Conservation (phyloP, 23 red algal genomes). For the Gracilaria gracilis region DNA sequence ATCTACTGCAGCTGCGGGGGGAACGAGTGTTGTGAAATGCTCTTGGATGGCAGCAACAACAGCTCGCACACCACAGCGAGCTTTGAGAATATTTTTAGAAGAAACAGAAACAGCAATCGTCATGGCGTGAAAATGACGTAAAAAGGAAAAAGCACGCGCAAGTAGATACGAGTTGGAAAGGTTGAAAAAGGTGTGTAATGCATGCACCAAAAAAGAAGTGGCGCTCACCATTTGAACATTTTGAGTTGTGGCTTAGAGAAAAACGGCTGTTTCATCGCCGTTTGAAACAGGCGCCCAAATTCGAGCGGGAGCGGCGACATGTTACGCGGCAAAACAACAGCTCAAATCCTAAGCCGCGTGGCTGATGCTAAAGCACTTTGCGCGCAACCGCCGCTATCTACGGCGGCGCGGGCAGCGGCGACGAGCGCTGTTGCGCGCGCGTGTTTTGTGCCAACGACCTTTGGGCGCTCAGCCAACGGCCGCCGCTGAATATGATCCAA, state of each 20-base stretch:
- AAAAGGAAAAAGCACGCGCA: background rate
- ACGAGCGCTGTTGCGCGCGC: no score
- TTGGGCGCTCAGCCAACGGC: conserved; percentile 3
- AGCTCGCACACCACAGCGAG: background rate
- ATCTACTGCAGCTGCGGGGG: no score
- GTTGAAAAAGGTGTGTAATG: background rate
- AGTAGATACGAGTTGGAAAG: background rate
- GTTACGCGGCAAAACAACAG: background rate
- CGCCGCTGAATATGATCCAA: conserved; percentile 5
- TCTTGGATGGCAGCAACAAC: no score
- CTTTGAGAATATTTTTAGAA: background rate
- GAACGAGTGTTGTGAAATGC: no score
- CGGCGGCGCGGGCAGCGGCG: background rate
- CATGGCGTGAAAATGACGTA: background rate
- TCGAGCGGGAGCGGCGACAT: no score
- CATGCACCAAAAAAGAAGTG: background rate
- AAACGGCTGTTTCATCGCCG: background rate
- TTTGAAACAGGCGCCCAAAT: background rate
- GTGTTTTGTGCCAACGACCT: no score
- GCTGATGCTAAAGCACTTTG: background rate
- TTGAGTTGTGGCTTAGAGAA: background rate
- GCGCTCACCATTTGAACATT: background rate
- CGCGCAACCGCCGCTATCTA: background rate
- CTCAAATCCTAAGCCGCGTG: background rate
- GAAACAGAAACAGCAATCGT: background rate